Conservation (phyloP, 176 grass and related monocot species). For the Hyparrhenia diplandra region DNA sequence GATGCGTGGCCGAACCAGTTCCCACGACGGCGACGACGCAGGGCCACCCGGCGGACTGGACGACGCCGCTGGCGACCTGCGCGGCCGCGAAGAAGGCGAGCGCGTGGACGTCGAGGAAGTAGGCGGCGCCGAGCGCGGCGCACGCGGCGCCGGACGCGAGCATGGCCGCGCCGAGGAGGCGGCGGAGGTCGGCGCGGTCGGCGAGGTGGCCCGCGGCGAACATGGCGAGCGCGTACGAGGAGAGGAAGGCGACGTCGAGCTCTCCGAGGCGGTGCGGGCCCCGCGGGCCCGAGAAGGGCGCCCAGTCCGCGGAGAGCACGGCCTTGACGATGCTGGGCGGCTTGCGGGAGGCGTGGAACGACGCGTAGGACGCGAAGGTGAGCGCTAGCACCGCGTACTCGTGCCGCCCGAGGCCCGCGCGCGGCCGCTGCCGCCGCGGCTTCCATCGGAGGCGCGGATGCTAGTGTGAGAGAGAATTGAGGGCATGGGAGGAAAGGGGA, state of each 20-base stretch:
- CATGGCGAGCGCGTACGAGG: slow-evolving; percentile 54
- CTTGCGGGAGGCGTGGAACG: slow-evolving; percentile 97
- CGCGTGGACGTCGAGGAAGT: slow-evolving; percentile 64
- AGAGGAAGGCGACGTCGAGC: slow-evolving; percentile 92
- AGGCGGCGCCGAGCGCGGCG: slow-evolving; percentile 70
- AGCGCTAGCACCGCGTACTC: slow-evolving; percentile 60
- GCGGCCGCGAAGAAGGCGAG: slow-evolving; percentile 55
- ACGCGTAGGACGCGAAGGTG: slow-evolving; percentile 73
- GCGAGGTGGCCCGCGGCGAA: slow-evolving; percentile 83
- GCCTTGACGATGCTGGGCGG: slow-evolving; percentile 96
- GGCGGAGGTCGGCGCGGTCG: slow-evolving; percentile 73
- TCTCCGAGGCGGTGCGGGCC: slow-evolving; percentile 80
- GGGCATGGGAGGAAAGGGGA: slow-evolving; percentile 11
- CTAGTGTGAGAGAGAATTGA: not conserved
- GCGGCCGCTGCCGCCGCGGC: not conserved
- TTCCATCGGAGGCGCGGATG: slow-evolving; percentile 36
- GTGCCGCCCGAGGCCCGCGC: slow-evolving; percentile 32
- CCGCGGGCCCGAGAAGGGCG: slow-evolving; percentile 59
- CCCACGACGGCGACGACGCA: slow-evolving; percentile 87
- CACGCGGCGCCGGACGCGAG: slow-evolving; percentile 56
- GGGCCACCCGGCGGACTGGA: slow-evolving; percentile 89
- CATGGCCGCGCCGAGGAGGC: slow-evolving; percentile 77
- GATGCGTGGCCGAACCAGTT: slow-evolving; percentile 87
- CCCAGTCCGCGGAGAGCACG: slow-evolving; percentile 56
- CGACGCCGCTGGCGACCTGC: slow-evolving; percentile 66